These are phyloP conservation scores for Trichomonas vaginalis DNA, from an alignment of 208 protist species.

Conservation along the genomic window DNA sequence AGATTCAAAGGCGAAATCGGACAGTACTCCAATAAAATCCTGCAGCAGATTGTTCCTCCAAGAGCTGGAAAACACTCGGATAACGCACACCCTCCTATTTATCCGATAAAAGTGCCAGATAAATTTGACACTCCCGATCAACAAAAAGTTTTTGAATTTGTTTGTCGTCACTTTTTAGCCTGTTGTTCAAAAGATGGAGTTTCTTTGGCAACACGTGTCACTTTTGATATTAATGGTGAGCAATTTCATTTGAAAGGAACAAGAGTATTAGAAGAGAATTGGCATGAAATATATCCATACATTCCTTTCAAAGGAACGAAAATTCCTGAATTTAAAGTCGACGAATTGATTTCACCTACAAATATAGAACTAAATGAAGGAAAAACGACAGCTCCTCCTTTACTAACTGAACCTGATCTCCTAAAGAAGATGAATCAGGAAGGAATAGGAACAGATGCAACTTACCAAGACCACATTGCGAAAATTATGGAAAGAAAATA, in stretches of 20 bases:
- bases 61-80: conserved; percentile 73
- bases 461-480: conserved; percentile 89
- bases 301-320: conserved; percentile 57
- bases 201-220: conserved; percentile 40
- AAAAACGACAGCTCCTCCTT: conserved; percentile 47
- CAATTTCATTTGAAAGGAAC: conserved; percentile 35
- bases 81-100: conserved; percentile 86
- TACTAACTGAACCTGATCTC: conserved; percentile 85
- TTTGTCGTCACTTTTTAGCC: conserved; percentile 86
- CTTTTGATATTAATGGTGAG: conserved; percentile 44
- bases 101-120: conserved; percentile 52
- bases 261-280: conserved; percentile 55
- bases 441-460: conserved; percentile 93
- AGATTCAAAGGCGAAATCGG: neutral
- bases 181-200: conserved; percentile 61
- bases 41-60: conserved; percentile 43
- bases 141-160: conserved; percentile 68
- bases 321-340: conserved; percentile 67
- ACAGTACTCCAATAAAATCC: neutral
- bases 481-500: conserved; percentile 62
- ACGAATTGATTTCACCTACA: conserved; percentile 64
- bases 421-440: conserved; percentile 82
- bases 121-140: conserved; percentile 26
- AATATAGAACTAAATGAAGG: conserved; percentile 54
- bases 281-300: conserved; percentile 70